These are phyloP conservation scores for Papiliotrema flavescens DNA, from an alignment of 1,284 basidiomycete genomes.

Conservation along the genomic window DNA sequence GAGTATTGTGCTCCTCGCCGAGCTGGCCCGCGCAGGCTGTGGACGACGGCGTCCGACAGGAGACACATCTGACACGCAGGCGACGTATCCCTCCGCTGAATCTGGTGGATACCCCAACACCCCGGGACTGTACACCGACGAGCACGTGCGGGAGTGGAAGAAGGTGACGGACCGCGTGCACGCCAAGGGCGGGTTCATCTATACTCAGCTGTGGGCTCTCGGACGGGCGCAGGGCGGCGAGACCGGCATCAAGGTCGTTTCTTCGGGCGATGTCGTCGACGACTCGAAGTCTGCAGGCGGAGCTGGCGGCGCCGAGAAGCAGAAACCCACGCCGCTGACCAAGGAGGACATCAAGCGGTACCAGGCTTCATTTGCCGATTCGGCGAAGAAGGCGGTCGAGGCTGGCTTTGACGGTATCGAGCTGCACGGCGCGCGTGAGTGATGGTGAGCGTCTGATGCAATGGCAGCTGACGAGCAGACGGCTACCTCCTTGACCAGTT, in stretches of 20 bases:
- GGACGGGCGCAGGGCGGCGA: slow-evolving; percentile 31
- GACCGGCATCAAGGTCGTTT: slow-evolving; percentile 32
- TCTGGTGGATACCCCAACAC: slow-evolving; percentile 7
- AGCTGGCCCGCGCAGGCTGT: background rate
- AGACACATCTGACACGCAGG: background rate
- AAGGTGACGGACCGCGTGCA: slow-evolving; percentile 52
- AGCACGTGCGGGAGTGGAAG: slow-evolving; percentile 39
- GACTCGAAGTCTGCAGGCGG: background rate
- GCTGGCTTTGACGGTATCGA: slow-evolving; percentile 68
- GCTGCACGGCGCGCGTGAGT: slow-evolving; percentile 43
- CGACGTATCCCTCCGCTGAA: slow-evolving; percentile 8
- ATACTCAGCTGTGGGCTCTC: slow-evolving; percentile 55
- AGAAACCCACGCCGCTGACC: slow-evolving; percentile 12
- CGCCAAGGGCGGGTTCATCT: slow-evolving; percentile 53
- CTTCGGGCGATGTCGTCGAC: slow-evolving; percentile 42
- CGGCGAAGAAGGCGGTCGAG: slow-evolving; percentile 56
- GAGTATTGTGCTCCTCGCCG: slow-evolving; percentile 17
- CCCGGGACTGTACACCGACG: slow-evolving; percentile 24
- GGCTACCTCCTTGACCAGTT: slow-evolving; percentile 55
- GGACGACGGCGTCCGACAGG: too few relatives aligned
- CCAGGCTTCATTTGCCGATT: slow-evolving; percentile 52
- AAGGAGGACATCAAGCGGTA: slow-evolving; percentile 46
- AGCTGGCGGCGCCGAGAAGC: slow-evolving; percentile 28
- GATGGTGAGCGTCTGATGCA: slow-evolving; percentile 12
- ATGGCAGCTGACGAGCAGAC: slow-evolving; percentile 3